phyloP scores from a whole-genome alignment of 257 asterid species.

The Solanum virginianum region DNA sequence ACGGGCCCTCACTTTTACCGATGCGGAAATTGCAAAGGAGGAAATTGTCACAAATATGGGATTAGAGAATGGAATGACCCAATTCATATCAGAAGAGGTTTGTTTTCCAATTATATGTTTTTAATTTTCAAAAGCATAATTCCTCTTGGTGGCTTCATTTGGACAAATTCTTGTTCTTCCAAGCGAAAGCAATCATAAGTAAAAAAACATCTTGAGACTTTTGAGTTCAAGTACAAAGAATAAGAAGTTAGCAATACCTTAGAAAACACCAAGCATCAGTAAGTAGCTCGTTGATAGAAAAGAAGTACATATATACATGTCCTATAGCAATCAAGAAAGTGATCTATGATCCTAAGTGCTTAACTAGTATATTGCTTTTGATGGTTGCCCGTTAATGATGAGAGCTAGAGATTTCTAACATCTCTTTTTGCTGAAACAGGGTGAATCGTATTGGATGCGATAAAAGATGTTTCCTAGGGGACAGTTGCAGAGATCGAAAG shows the following conservation, averaged over 20 bases:
- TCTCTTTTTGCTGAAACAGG: constrained; percentile 23
- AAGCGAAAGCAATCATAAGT: neutral
- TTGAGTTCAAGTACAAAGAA: neutral
- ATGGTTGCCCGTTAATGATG: neutral
- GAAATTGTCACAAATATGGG: constrained; percentile 26
- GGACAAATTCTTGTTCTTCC: neutral
- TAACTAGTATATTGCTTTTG: neutral
- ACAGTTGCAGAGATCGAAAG: neutral
- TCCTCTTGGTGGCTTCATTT: neutral
- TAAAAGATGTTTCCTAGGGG: neutral
- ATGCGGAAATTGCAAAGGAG: constrained; percentile 76
- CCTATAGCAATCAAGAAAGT: neutral
- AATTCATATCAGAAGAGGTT: constrained; percentile 34
- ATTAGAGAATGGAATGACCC: constrained; percentile 11
- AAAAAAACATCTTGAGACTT: neutral
- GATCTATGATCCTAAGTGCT: neutral
- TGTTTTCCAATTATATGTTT: neutral
- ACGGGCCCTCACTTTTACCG: constrained; percentile 77
- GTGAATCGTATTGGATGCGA: constrained; percentile 25
- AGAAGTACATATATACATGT: neutral
- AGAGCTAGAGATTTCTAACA: neutral
- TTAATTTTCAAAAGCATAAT: neutral
- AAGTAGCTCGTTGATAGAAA: neutral
- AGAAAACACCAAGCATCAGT: neutral
- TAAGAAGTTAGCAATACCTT: neutral